These are phyloP conservation scores for Setaria viridis DNA, from an alignment of 202 grass and related monocot genomes.

Conservation along the genomic window DNA sequence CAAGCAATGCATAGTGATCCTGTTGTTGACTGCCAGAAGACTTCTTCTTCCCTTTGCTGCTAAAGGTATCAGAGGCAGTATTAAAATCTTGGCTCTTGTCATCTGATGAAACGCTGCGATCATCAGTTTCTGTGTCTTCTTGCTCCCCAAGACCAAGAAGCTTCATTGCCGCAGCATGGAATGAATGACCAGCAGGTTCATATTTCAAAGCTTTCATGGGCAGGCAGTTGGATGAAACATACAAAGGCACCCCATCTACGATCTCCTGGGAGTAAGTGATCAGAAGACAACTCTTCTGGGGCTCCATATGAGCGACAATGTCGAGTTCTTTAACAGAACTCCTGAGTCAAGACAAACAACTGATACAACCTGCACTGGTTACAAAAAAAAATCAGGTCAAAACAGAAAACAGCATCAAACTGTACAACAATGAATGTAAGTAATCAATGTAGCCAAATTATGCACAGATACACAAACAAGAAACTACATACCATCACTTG, in stretches of 20 bases:
- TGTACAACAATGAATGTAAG: not conserved
- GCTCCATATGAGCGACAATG: conserved; percentile 56
- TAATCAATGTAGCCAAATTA: not conserved
- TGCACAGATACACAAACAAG: not conserved
- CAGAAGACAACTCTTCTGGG: conserved; percentile 50
- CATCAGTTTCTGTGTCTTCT: conserved; percentile 76
- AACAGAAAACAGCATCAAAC: not conserved
- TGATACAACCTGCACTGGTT: conserved; percentile 41
- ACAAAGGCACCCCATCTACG: conserved; percentile 66
- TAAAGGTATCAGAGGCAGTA: conserved; percentile 70
- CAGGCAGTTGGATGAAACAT: conserved; percentile 80
- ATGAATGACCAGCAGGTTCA: conserved; percentile 92
- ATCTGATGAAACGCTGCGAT: conserved; percentile 82
- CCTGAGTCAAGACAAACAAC: conserved; percentile 7
- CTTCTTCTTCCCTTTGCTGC: conserved; percentile 94
- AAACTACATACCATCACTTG: not conserved
- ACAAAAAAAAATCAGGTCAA: not conserved
- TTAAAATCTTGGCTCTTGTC: conserved; percentile 72
- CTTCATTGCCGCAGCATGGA: conserved; percentile 82
- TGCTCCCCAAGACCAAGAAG: conserved; percentile 71
- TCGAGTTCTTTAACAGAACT: conserved; percentile 18
- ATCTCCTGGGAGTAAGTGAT: conserved; percentile 84
- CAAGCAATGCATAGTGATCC: conserved; percentile 95
- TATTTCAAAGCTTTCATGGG: conserved; percentile 83
- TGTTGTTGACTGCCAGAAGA: conserved; percentile 76